These are phyloP conservation scores for Nicotiana sylvestris DNA, from an alignment of 257 asterid genomes.

Conservation along the genomic window DNA sequence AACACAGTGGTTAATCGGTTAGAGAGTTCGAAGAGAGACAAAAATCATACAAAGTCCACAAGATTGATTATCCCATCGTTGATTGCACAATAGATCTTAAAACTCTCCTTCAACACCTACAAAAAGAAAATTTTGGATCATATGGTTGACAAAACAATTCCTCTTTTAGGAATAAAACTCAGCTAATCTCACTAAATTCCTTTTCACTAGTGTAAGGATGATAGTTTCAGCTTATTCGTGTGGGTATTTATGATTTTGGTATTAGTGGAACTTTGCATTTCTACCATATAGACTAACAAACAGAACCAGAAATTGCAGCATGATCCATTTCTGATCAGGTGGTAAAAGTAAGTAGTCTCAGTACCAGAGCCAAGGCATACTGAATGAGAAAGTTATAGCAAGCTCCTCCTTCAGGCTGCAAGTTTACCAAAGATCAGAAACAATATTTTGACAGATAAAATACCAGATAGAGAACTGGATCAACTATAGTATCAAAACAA, in stretches of 20 bases:
- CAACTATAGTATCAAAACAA: too few species aligned
- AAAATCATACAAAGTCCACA: slow-evolving; percentile 61
- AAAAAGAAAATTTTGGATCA: neutral
- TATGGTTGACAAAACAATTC: neutral
- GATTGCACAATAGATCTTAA: slow-evolving; percentile 81
- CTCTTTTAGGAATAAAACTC: neutral
- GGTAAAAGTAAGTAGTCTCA: neutral
- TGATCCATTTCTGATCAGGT: neutral
- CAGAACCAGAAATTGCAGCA: neutral
- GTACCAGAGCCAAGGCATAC: slow-evolving; percentile 83
- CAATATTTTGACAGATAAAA: neutral
- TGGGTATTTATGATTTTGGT: neutral
- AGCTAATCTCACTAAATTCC: neutral
- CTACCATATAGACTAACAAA: neutral
- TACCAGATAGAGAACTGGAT: neutral
- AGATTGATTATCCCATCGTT: slow-evolving; percentile 88
- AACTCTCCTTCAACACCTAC: slow-evolving; percentile 83
- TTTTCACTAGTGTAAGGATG: neutral
- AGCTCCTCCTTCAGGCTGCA: slow-evolving; percentile 93
- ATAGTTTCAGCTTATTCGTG: neutral
- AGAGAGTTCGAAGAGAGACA: neutral
- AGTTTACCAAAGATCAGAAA: neutral
- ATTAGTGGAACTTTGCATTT: neutral
- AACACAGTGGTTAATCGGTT: neutral
- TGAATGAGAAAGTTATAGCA: slow-evolving; percentile 70